phyloP scores from a whole-genome alignment of 257 asterid genomes.

The Galeopsis tetrahit region DNA sequence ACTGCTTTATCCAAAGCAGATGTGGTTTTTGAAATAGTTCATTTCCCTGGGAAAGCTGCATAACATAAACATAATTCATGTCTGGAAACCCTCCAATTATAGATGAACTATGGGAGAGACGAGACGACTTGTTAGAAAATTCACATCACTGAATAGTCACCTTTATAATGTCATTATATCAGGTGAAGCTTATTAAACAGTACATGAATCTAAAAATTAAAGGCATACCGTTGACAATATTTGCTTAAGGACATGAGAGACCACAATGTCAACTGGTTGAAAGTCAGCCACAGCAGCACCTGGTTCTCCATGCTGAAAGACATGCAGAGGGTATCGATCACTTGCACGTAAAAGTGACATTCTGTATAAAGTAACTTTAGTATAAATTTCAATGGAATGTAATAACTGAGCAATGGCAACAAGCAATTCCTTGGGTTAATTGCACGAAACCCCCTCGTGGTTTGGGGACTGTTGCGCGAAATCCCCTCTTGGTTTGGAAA shows the following conservation, averaged over 20 bases:
- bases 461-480: too few species aligned
- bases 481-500: too few species aligned
- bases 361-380: conserved; percentile 27
- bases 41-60: neutral
- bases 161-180: neutral
- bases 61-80: neutral
- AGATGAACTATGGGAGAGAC: conserved; percentile 19
- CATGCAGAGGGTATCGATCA: conserved; percentile 36
- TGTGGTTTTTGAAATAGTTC: neutral
- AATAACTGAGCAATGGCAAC: neutral
- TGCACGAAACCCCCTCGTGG: too few species aligned
- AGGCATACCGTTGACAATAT: conserved; percentile 74
- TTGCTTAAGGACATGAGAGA: conserved; percentile 88
- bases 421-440: neutral
- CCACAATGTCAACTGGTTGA: conserved; percentile 86
- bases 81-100: conserved; percentile 20
- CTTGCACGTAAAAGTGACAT: conserved; percentile 30
- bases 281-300: conserved; percentile 98
- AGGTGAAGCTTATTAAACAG: conserved; percentile 24
- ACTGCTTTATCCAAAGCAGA: neutral
- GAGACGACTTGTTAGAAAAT: neutral
- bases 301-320: conserved; percentile 92
- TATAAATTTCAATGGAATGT: neutral
- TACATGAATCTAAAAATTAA: neutral
- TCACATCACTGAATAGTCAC: neutral